A percentile compares a stretch with the other conserved stretches of the same genome.
Evolutionary conservation across 176 grass and related monocot species (phyloP).

Genomic region (Oryza officinalis): DNA sequence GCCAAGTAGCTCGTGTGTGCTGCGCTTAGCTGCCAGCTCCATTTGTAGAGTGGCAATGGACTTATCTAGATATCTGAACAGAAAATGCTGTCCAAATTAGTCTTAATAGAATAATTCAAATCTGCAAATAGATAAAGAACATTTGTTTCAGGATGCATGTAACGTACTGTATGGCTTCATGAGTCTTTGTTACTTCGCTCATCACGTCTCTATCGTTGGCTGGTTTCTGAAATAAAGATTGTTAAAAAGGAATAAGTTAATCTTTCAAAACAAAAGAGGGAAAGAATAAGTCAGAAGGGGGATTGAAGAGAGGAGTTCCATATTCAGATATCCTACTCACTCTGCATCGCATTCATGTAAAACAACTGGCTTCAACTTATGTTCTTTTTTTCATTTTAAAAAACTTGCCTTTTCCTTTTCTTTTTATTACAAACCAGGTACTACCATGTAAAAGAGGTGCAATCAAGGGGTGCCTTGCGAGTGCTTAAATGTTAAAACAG

Average conservation of each 20-base stretch:
- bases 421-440: neutral
- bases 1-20: constrained; percentile 52
- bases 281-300: neutral
- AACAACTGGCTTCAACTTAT: neutral
- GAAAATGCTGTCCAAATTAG: constrained; percentile 36
- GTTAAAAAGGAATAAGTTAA: neutral
- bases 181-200: constrained; percentile 67
- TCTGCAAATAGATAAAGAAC: neutral
- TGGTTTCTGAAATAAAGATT: constrained; percentile 70
- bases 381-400: neutral
- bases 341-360: neutral
- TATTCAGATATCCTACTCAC: neutral
- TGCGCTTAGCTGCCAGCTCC: constrained; percentile 87
- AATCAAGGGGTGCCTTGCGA: neutral
- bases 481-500: neutral
- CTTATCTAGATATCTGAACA: constrained; percentile 69
- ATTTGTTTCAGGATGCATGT: constrained; percentile 10
- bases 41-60: constrained; percentile 88
- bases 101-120: neutral
- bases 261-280: too few relatives aligned
- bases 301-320: neutral
- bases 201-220: constrained; percentile 62
- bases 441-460: neutral
- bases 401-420: neutral
- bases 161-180: constrained; percentile 82